Percentiles rank a stretch among this genome's conserved stretches.
Evolutionary conservation across 352 stramenopile species (phyloP).

Genomic region (Saprolegnia parasitica): DNA sequence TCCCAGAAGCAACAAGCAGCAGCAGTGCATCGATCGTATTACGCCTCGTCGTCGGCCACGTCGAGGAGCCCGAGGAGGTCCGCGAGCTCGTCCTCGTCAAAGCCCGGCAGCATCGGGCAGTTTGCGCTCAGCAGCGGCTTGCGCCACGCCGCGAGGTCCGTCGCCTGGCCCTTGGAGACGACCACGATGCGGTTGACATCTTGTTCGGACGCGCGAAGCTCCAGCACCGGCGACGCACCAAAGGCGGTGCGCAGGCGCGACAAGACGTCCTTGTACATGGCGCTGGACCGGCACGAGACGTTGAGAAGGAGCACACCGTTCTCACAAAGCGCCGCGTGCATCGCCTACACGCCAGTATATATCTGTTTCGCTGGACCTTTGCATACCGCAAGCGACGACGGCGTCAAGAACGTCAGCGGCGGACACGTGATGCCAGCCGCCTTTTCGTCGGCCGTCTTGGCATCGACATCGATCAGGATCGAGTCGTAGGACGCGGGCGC

Average conservation of each 20-base stretch:
- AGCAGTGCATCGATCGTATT: not conserved
- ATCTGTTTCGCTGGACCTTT: no score
- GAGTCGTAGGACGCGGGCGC: constrained; percentile 40
- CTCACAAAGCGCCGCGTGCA: constrained; percentile 36
- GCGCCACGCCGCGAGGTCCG: constrained; percentile 21
- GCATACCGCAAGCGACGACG: constrained; percentile 35
- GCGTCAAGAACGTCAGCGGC: constrained; percentile 54
- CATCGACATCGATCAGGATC: constrained; percentile 75
- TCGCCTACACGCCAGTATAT: constrained; percentile 19
- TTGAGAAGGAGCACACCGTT: constrained; percentile 61
- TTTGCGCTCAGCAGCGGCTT: not conserved
- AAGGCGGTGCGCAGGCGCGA: constrained; percentile 41
- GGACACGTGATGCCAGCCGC: constrained; percentile 56
- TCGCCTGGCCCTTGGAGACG: constrained; percentile 36
- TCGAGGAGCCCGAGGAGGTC: constrained; percentile 22
- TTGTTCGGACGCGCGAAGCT: constrained; percentile 33
- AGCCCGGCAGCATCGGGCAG: constrained; percentile 11
- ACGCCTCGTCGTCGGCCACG: constrained; percentile 21
- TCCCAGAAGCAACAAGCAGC: not conserved
- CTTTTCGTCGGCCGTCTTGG: constrained; percentile 51
- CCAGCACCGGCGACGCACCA: constrained; percentile 11
- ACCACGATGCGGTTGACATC: constrained; percentile 67
- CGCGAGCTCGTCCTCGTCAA: constrained; percentile 21
- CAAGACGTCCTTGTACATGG: constrained; percentile 49
- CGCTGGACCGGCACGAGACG: constrained; percentile 47